Conservation (phyloP, 495 filamentous ascomycete genomes). For the Annulohypoxylon moriforme region DNA sequence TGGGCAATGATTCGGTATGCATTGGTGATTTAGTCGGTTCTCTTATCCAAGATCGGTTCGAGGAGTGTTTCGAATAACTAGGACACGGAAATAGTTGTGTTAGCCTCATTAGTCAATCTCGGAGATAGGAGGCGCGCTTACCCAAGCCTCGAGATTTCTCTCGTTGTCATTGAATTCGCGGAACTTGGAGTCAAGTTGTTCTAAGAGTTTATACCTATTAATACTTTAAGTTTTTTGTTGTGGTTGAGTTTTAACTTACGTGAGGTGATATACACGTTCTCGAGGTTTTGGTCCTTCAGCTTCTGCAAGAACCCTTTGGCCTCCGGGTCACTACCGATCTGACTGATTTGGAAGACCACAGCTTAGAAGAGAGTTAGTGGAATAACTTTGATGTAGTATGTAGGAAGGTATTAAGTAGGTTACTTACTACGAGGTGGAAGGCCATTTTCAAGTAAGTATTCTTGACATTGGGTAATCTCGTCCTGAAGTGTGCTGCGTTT, state of each 20-base stretch:
- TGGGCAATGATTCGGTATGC: neutral
- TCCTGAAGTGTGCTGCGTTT: slow-evolving; percentile 23
- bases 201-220: neutral
- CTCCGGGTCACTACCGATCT: slow-evolving; percentile 33
- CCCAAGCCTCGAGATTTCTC: slow-evolving; percentile 38
- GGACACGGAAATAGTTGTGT: neutral
- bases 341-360: slow-evolving; percentile 41
- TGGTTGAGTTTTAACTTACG: too few relatives aligned
- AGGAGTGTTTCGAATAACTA: slow-evolving; percentile 38
- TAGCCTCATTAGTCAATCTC: neutral
- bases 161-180: slow-evolving; percentile 34
- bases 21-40: neutral
- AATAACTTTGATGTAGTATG: neutral
- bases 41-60: slow-evolving; percentile 31
- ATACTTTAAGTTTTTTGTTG: neutral
- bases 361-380: slow-evolving; percentile 19
- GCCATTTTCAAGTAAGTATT: slow-evolving; percentile 28
- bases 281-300: slow-evolving; percentile 30
- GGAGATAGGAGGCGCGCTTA: neutral
- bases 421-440: slow-evolving; percentile 28
- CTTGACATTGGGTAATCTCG: slow-evolving; percentile 30
- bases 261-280: slow-evolving; percentile 40
- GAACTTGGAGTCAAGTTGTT: slow-evolving; percentile 34
- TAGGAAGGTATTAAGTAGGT: too few relatives aligned
- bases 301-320: slow-evolving; percentile 34